Evolutionary conservation across 139 green algal species (phyloP).

Genomic region (Monoraphidium neglectum): DNA sequence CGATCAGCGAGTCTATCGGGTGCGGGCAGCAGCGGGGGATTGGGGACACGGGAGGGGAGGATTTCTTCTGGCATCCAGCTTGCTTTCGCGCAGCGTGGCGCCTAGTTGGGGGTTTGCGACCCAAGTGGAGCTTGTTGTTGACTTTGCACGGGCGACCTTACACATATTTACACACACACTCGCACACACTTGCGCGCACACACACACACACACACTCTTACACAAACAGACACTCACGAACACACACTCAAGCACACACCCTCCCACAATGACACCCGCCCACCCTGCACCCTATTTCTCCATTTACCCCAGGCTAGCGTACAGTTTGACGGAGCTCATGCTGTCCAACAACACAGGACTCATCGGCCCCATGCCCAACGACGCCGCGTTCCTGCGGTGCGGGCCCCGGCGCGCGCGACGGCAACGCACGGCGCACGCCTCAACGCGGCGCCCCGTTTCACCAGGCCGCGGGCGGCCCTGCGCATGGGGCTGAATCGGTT

Average conservation of each 20-base stretch:
- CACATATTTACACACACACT: constrained; percentile 8
- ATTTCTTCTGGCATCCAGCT: neutral
- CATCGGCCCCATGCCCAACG: neutral
- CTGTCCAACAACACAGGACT: neutral
- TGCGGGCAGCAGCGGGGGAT: no score
- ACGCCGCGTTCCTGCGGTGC: no score
- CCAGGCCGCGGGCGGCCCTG: no score
- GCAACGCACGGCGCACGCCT: no score
- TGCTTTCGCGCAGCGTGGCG: neutral
- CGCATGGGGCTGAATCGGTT: no score
- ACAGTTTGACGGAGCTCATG: neutral
- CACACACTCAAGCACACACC: neutral
- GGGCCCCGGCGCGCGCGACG: no score
- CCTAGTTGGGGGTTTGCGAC: neutral
- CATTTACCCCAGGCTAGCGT: neutral
- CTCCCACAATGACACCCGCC: neutral
- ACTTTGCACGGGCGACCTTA: neutral
- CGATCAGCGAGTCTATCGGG: no score
- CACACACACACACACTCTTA: constrained; percentile 10
- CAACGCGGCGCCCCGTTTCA: no score
- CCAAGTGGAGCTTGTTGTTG: neutral
- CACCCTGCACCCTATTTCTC: no score
- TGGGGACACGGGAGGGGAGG: neutral
- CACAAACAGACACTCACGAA: neutral
- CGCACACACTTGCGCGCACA: constrained; percentile 5